phyloP scores from a whole-genome alignment of 192 early-diverging fungal species.

The Backusella sp. region DNA sequence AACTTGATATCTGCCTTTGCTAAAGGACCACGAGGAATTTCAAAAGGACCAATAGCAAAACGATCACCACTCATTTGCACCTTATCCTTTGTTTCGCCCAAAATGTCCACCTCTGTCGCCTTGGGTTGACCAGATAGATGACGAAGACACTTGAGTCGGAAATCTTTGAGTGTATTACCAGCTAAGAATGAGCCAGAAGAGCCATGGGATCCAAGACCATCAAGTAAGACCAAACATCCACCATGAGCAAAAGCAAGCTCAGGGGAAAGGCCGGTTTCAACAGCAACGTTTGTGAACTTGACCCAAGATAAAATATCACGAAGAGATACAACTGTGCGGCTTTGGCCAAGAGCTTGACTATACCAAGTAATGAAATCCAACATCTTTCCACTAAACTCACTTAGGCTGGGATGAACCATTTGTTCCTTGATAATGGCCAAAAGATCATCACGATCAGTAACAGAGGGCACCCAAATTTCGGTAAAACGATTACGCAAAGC shows the following conservation, averaged over 20 bases:
- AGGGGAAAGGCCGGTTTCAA: conserved; percentile 45
- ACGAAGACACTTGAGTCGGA: conserved; percentile 45
- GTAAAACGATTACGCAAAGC: conserved; percentile 98
- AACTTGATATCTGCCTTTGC: conserved; percentile 60
- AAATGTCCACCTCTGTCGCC: conserved; percentile 35
- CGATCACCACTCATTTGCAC: conserved; percentile 18
- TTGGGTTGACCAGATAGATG: conserved; percentile 40
- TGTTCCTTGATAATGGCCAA: conserved; percentile 60
- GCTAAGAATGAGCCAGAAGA: conserved; percentile 50
- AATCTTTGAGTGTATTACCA: conserved; percentile 47
- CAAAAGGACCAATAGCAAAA: conserved; percentile 84
- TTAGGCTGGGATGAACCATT: conserved; percentile 35
- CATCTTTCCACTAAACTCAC: conserved; percentile 55
- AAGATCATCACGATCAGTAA: conserved; percentile 77
- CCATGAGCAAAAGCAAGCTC: conserved; percentile 76
- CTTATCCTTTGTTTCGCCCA: conserved; percentile 36
- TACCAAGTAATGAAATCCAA: conserved; percentile 86
- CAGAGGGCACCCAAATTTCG: conserved; percentile 95
- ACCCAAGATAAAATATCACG: conserved; percentile 95
- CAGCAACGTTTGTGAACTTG: conserved; percentile 68
- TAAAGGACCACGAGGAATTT: conserved; percentile 63
- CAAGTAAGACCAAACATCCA: conserved; percentile 86
- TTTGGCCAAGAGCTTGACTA: conserved; percentile 55
- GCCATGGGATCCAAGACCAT: conserved; percentile 87
- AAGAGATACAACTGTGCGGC: conserved; percentile 65